Base-by-base conservation (phyloP, 2,329 filamentous ascomycete species). In the Fusarium sp. region DNA sequence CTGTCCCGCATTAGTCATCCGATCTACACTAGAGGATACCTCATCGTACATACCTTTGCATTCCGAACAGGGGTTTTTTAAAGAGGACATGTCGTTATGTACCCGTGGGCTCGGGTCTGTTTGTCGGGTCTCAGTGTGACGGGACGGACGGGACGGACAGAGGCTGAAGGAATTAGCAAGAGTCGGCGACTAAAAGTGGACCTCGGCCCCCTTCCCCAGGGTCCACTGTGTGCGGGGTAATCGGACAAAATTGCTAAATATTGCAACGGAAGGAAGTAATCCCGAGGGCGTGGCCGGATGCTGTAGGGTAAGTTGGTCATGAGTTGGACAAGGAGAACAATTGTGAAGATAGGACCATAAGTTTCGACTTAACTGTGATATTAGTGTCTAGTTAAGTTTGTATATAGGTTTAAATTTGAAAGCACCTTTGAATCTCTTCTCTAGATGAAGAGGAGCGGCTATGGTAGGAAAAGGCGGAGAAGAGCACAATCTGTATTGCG, bases 51-150 rank as follows among this genome's bases (percentile, higher is more conserved):
- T 70, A 75, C 70, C 56, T 69, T 73, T 77, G 45, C 75, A 77
- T 50, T 77, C 75, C 2, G 67, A 8, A 22, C 73, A 77, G 0
- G 75, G 75, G 4, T 70, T 76, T 1, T 68, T 77, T 9, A 67
- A 18, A 18, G 38, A 42, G 1, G 64, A 67, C 75, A 77, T 77
- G 22, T 8, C 62, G n/a, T 54, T 9, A 27, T n/a, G 20, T 35
- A 40, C 22, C 27, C 27, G 11, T 27, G 38, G 34, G 34, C 45
- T 63, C 24, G 37, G 4, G 4, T 24, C 6, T 31, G 22, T 10
- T 10, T 29, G 9, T 6, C 34, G 34, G 27, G 27, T 29, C 7
- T 6, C 11, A 40, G 62, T 57, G 20, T 31, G 54, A 40, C 14
- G 20, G 27, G 27, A 29, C 27, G 27, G 27, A 29, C 27, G 27